phyloP scores from a whole-genome alignment of 306 rosid species.

The Cucumis hystrix region DNA sequence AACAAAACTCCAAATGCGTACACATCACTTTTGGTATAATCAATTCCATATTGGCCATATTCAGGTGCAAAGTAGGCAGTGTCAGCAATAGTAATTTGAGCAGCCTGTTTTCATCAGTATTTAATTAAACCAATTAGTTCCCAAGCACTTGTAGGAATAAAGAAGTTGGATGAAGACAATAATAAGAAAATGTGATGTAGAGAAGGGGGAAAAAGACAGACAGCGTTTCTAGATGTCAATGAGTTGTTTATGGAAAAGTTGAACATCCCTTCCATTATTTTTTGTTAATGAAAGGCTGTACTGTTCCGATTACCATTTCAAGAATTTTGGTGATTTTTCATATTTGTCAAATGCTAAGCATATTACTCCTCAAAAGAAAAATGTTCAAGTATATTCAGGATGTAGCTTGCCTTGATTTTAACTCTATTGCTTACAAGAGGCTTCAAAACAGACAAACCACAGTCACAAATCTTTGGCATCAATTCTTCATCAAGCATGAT shows the following conservation, averaged over 20 bases:
- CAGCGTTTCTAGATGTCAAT: background rate
- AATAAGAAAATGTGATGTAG: background rate
- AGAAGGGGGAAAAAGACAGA: background rate
- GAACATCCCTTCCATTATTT: background rate
- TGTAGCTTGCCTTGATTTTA: constrained; percentile 28
- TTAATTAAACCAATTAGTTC: background rate
- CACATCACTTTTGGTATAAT: constrained; percentile 48
- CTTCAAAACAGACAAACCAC: constrained; percentile 57
- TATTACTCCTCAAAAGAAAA: background rate
- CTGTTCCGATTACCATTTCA: background rate
- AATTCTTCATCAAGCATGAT: constrained; percentile 71
- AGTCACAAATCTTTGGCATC: constrained; percentile 57
- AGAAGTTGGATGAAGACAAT: background rate
- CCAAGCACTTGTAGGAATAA: background rate
- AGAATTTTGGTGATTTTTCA: background rate
- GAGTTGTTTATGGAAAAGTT: background rate
- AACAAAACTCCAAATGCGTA: constrained; percentile 83
- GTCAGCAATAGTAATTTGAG: constrained; percentile 51
- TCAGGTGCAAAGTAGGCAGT: constrained; percentile 74
- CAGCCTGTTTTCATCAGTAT: constrained; percentile 42
- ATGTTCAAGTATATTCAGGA: background rate
- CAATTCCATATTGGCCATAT: constrained; percentile 39
- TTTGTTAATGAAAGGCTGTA: background rate
- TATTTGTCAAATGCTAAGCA: background rate
- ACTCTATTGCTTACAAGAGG: constrained; percentile 43